Percentiles rank a stretch among this genome's conserved stretches.
These are phyloP conservation scores for Oidium heveae DNA, from an alignment of 2,329 filamentous ascomycete genomes.

Conservation along the genomic window DNA sequence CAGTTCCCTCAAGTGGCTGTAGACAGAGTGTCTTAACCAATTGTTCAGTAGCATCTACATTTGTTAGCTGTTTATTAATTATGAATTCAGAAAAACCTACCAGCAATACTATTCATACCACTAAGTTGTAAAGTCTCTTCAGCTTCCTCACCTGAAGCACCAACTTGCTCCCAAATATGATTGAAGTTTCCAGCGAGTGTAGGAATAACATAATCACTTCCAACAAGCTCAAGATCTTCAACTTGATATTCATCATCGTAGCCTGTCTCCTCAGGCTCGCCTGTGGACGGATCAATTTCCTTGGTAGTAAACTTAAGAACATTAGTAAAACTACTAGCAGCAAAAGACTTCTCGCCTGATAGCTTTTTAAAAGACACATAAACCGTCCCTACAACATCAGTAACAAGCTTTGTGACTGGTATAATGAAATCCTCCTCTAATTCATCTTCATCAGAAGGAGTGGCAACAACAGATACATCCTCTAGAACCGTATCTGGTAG, in stretches of 20 bases:
- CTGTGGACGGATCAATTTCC: slow-evolving; percentile 87
- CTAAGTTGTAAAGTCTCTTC: slow-evolving; percentile 76
- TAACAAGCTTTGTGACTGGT: slow-evolving; percentile 55
- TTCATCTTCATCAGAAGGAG: slow-evolving; percentile 58
- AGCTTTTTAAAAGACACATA: slow-evolving; percentile 86
- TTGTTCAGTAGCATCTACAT: slow-evolving; percentile 68
- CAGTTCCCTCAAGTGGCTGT: slow-evolving; percentile 82
- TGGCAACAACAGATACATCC: slow-evolving; percentile 62
- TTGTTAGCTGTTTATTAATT: slow-evolving; percentile 9
- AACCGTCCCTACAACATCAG: slow-evolving; percentile 73
- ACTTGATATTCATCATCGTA: slow-evolving; percentile 98
- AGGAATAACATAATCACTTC: slow-evolving; percentile 82
- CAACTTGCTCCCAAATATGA: slow-evolving; percentile 84
- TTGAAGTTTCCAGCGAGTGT: slow-evolving; percentile 88
- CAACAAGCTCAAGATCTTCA: slow-evolving; percentile 70
- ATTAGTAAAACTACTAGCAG: slow-evolving; percentile 67
- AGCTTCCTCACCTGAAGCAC: slow-evolving; percentile 67
- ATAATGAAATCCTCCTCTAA: slow-evolving; percentile 86
- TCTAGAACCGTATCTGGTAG: slow-evolving; percentile 74
- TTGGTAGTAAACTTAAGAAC: slow-evolving; percentile 92
- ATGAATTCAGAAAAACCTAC: slow-evolving; percentile 21
- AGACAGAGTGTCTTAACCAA: slow-evolving; percentile 66
- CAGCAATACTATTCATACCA: slow-evolving; percentile 74
- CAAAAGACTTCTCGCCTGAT: slow-evolving; percentile 49
- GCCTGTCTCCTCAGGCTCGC: slow-evolving; percentile 70